Conservation (phyloP, 768 basidiomycete genomes). For the Mycena metata region DNA sequence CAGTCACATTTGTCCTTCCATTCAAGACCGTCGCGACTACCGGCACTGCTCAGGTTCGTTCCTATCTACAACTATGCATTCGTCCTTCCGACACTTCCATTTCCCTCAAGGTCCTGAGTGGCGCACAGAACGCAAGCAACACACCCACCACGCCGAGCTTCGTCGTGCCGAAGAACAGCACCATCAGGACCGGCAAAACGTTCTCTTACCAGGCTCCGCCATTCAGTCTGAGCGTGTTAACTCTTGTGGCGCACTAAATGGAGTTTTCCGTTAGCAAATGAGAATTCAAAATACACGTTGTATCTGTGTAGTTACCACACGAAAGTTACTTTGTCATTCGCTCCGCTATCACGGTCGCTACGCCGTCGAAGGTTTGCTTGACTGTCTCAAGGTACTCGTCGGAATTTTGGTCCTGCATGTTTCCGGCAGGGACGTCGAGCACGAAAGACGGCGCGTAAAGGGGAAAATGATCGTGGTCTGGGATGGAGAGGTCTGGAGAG, state of each 20-base stretch:
- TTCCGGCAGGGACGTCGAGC: slow-evolving; percentile 80
- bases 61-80: background rate
- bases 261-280: background rate
- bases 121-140: slow-evolving; percentile 65
- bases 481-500: slow-evolving; percentile 73
- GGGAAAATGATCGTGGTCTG: slow-evolving; percentile 81
- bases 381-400: slow-evolving; percentile 66
- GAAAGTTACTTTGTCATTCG: slow-evolving; percentile 32
- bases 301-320: slow-evolving; percentile 3
- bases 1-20: slow-evolving; percentile 67
- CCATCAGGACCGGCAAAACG: slow-evolving; percentile 60
- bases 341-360: slow-evolving; percentile 48
- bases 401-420: slow-evolving; percentile 81
- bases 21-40: slow-evolving; percentile 60
- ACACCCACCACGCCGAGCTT: slow-evolving; percentile 63
- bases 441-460: slow-evolving; percentile 86
- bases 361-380: slow-evolving; percentile 54
- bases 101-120: slow-evolving; percentile 55
- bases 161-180: slow-evolving; percentile 61
- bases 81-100: background rate
- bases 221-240: slow-evolving; percentile 57
- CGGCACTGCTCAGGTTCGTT: slow-evolving; percentile 55
- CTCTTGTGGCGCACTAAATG: slow-evolving; percentile 47
- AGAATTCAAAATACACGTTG: slow-evolving; percentile 2
- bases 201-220: slow-evolving; percentile 70